Evolutionary conservation across 257 asterid species (phyloP).

Genomic region (Cinchona pubescens): DNA sequence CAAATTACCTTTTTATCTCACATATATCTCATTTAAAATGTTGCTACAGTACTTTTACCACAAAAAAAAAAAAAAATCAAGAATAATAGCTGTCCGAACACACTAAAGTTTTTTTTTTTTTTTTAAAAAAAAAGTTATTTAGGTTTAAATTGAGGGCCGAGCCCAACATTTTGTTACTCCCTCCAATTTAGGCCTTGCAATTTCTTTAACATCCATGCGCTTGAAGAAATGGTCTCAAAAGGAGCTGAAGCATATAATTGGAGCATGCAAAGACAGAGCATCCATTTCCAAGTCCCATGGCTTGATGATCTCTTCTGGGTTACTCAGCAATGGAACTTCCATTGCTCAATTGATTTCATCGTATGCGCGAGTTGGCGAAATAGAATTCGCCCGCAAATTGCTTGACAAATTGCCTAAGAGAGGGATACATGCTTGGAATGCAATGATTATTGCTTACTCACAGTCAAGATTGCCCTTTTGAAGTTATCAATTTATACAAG

Average conservation of each 20-base stretch:
- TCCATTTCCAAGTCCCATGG: slow-evolving; percentile 56
- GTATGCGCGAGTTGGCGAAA: slow-evolving; percentile 40
- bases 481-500: slow-evolving; percentile 42
- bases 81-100: too few species aligned
- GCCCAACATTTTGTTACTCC: too few species aligned
- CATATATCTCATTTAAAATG: too few species aligned
- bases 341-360: slow-evolving; percentile 45
- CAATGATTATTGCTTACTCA: slow-evolving; percentile 54
- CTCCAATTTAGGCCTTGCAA: too few species aligned
- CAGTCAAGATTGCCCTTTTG: slow-evolving; percentile 31
- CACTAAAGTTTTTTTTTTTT: slow-evolving; percentile 9
- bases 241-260: slow-evolving; percentile 36
- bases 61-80: too few species aligned
- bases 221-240: slow-evolving; percentile 36
- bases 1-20: too few species aligned
- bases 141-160: too few species aligned
- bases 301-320: slow-evolving; percentile 49
- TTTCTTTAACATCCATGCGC: slow-evolving; percentile 26
- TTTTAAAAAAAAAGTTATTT: too few species aligned
- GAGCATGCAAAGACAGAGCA: slow-evolving; percentile 33
- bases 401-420: slow-evolving; percentile 56
- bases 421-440: slow-evolving; percentile 63
- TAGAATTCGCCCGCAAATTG: slow-evolving; percentile 45
- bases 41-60: too few species aligned
- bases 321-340: slow-evolving; percentile 27